Percentiles rank a stretch among this genome's conserved stretches.
Conservation (phyloP, 768 basidiomycete genomes). For the Sistotremastrum suecicum region DNA sequence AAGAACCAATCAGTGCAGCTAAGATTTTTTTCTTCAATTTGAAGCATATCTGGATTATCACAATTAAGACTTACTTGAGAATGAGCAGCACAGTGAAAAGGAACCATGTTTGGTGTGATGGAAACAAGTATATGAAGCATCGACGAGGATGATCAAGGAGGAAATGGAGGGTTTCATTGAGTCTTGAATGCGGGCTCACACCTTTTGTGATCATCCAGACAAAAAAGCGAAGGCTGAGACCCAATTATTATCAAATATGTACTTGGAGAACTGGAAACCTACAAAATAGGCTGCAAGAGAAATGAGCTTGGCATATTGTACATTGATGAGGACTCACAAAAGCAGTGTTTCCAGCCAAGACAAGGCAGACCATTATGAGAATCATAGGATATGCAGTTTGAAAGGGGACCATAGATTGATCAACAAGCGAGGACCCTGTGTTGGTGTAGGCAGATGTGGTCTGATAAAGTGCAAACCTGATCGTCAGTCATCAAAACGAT, state of each 20-base stretch:
- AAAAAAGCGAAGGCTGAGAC: constrained; percentile 46
- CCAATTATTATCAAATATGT: background rate
- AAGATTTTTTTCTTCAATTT: background rate
- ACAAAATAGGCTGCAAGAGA: constrained; percentile 65
- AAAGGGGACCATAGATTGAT: constrained; percentile 87
- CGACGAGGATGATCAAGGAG: constrained; percentile 89
- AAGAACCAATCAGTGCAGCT: constrained; percentile 80
- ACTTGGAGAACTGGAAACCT: constrained; percentile 19
- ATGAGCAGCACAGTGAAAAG: constrained; percentile 52
- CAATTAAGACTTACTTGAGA: constrained; percentile 43
- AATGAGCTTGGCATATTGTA: background rate
- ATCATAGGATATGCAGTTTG: constrained; percentile 77
- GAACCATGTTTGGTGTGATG: constrained; percentile 91
- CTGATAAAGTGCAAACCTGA: constrained; percentile 70
- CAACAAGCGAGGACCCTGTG: constrained; percentile 74
- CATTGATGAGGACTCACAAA: constrained; percentile 49
- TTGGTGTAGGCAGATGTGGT: constrained; percentile 81
- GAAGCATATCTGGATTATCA: background rate
- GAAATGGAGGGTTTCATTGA: constrained; percentile 75
- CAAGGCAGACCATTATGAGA: constrained; percentile 51
- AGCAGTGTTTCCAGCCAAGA: constrained; percentile 86
- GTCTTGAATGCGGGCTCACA: constrained; percentile 41
- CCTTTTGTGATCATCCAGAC: constrained; percentile 67
- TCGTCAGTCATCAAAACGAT: constrained; percentile 1
- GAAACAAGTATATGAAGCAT: constrained; percentile 84